phyloP scores from a whole-genome alignment of 2,329 filamentous ascomycete genomes.

The Cytospora piceae region DNA sequence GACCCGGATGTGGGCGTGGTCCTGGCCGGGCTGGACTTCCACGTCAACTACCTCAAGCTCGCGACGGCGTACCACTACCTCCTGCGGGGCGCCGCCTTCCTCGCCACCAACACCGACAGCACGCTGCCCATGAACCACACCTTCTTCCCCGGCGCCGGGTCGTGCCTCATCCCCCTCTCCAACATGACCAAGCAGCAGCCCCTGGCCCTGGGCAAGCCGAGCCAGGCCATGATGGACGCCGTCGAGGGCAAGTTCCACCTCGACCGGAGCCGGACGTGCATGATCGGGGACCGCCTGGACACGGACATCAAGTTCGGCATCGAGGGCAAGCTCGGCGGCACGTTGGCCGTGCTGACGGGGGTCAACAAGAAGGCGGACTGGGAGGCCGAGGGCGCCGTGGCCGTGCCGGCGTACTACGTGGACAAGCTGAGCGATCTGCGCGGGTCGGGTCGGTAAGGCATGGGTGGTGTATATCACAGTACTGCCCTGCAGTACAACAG shows the following conservation, averaged over 20 bases:
- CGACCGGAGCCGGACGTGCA: constrained; percentile 82
- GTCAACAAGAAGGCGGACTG: constrained; percentile 86
- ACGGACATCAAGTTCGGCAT: constrained; percentile 97
- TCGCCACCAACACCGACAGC: constrained; percentile 92
- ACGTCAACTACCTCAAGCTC: constrained; percentile 93
- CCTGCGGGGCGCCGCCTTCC: constrained; percentile 77
- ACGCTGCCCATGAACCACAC: constrained; percentile 81
- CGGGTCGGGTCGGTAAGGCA: constrained; percentile 15
- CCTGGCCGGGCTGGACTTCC: constrained; percentile 87
- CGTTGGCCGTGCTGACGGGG: constrained; percentile 86
- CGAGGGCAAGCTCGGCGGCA: constrained; percentile 87
- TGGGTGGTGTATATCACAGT: no score
- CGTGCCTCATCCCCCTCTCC: constrained; percentile 75
- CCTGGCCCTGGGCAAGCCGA: constrained; percentile 86
- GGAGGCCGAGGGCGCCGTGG: constrained; percentile 67
- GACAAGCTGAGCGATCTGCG: constrained; percentile 79
- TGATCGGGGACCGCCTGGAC: constrained; percentile 92
- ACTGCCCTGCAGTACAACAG: no score
- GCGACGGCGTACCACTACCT: constrained; percentile 86
- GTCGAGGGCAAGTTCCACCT: constrained; percentile 95
- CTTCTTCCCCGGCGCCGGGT: constrained; percentile 90
- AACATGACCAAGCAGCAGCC: constrained; percentile 74
- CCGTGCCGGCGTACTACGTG: constrained; percentile 81
- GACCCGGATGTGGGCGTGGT: constrained; percentile 91
- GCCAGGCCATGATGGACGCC: constrained; percentile 99